These are phyloP conservation scores for Vararia minispora DNA, from an alignment of 768 basidiomycete species.

Conservation along the genomic window DNA sequence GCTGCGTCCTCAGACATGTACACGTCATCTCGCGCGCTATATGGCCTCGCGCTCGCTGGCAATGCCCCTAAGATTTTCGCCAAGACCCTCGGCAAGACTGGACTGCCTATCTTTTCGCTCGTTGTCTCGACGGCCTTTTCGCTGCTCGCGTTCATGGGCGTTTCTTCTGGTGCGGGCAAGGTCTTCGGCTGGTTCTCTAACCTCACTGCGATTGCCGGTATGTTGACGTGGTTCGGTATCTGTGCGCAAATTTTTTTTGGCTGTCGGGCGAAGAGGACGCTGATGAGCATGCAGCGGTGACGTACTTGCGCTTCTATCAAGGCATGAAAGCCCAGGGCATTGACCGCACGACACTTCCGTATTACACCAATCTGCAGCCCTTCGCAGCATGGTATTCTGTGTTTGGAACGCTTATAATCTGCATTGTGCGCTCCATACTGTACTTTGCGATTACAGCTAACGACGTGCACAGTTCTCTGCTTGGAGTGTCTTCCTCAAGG, in stretches of 20 bases:
- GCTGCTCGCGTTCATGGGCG: conserved; percentile 30
- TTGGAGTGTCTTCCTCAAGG: conserved; percentile 30
- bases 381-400: conserved; percentile 28
- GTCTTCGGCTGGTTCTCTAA: conserved; percentile 33
- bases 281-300: no score
- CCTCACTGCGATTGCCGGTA: conserved; percentile 27
- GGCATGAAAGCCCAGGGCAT: conserved; percentile 42
- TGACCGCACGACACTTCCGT: conserved; percentile 36
- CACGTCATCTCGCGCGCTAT: conserved; percentile 27
- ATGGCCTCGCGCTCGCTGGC: conserved; percentile 39
- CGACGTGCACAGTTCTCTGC: conserved; percentile 24
- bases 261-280: no score
- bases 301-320: conserved; percentile 34
- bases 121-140: conserved; percentile 21
- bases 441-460: conserved; percentile 19
- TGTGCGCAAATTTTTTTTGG: no score
- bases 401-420: no score
- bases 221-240: conserved; percentile 35
- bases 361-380: conserved; percentile 28
- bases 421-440: conserved; percentile 17
- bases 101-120: conserved; percentile 36
- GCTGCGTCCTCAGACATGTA: conserved; percentile 30
- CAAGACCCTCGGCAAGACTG: conserved; percentile 22
- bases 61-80: conserved; percentile 44
- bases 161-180: conserved; percentile 22